These are phyloP conservation scores for Xylariaceae sp. DNA, from an alignment of 2,329 filamentous ascomycete species.

Conservation along the genomic window DNA sequence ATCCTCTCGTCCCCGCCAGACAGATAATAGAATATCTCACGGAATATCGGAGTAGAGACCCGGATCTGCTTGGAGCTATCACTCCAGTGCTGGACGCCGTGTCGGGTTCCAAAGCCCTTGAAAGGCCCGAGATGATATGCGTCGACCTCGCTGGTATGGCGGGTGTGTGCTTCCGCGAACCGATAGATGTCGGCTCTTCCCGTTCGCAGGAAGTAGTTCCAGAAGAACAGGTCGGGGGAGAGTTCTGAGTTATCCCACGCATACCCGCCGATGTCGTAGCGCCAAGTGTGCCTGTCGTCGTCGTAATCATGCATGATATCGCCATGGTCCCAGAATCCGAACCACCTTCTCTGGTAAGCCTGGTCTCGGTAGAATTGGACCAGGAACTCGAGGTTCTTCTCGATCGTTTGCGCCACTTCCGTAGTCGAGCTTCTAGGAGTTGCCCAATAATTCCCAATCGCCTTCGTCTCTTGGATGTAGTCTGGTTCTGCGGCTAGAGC, in stretches of 20 bases:
- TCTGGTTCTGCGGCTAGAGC: slow-evolving; percentile 51
- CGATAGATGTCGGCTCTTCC: slow-evolving; percentile 60
- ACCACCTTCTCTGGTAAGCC: slow-evolving; percentile 61
- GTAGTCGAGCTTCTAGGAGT: slow-evolving; percentile 35
- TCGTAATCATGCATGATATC: slow-evolving; percentile 68
- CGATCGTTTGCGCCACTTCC: slow-evolving; percentile 44
- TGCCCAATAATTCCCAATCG: slow-evolving; percentile 59
- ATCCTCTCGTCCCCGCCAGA: slow-evolving; percentile 60
- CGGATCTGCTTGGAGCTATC: slow-evolving; percentile 66
- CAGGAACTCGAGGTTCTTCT: slow-evolving; percentile 58
- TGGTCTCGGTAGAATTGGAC: slow-evolving; percentile 59
- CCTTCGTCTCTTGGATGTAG: slow-evolving; percentile 55
- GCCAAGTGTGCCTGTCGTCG: slow-evolving; percentile 59
- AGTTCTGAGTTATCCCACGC: slow-evolving; percentile 69
- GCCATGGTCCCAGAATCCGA: slow-evolving; percentile 65
- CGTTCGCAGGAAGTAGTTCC: slow-evolving; percentile 64
- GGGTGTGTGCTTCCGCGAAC: slow-evolving; percentile 60
- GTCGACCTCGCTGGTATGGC: slow-evolving; percentile 64
- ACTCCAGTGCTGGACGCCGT: slow-evolving; percentile 64
- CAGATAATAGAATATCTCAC: slow-evolving; percentile 60
- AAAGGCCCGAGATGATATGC: slow-evolving; percentile 62
- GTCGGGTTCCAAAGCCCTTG: slow-evolving; percentile 63
- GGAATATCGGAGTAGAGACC: slow-evolving; percentile 60
- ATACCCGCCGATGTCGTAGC: slow-evolving; percentile 65
- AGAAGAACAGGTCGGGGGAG: slow-evolving; percentile 64